phyloP scores from a whole-genome alignment of 2,329 filamentous ascomycete genomes.

The Pyrenophora seminiperda region DNA sequence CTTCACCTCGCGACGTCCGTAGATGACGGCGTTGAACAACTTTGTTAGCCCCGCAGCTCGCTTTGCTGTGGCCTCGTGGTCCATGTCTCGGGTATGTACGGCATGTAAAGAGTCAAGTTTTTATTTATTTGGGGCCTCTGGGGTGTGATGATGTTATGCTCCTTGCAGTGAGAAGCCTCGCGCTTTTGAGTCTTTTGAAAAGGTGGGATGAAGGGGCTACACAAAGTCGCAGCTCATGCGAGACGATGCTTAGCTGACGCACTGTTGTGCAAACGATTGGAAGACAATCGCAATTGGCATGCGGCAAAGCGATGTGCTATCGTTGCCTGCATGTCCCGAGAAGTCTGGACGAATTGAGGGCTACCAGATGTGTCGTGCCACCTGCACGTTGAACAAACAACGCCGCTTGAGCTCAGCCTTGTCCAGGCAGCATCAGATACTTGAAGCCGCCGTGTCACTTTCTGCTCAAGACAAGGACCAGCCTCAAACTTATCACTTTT shows the following conservation, averaged over 20 bases:
- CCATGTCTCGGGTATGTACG: slow-evolving; percentile 16
- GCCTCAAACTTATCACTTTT: background rate
- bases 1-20: slow-evolving; percentile 48
- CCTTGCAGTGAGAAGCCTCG: background rate
- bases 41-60: slow-evolving; percentile 43
- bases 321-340: slow-evolving; percentile 25
- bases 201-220: background rate
- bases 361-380: slow-evolving; percentile 25
- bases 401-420: slow-evolving; percentile 36
- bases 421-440: slow-evolving; percentile 24
- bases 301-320: slow-evolving; percentile 18
- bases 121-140: background rate
- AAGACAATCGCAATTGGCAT: slow-evolving; percentile 14
- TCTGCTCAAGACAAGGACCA: background rate
- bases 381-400: slow-evolving; percentile 23
- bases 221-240: slow-evolving; percentile 13
- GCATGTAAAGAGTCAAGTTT: background rate
- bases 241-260: slow-evolving; percentile 13
- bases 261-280: slow-evolving; percentile 38
- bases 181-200: slow-evolving; percentile 1
- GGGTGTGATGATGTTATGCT: background rate
- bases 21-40: slow-evolving; percentile 49
- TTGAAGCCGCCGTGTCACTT: slow-evolving; percentile 2
- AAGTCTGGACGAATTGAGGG: slow-evolving; percentile 20
- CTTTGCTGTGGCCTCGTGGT: slow-evolving; percentile 26